Conservation (phyloP, 306 rosid species). For the Malus fusca region DNA sequence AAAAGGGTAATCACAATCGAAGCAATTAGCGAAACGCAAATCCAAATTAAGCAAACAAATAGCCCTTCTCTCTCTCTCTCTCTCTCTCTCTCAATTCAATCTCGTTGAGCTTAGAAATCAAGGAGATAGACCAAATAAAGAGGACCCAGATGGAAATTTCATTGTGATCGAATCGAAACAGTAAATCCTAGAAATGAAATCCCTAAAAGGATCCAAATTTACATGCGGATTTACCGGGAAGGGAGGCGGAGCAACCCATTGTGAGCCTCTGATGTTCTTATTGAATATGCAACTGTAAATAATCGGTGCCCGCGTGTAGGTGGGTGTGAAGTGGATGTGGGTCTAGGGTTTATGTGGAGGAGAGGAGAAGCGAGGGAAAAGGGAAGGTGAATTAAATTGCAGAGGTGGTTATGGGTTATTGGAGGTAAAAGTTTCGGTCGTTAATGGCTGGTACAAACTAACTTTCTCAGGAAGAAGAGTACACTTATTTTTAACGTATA, state of each 20-base stretch:
- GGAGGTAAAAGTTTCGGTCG: constrained; percentile 7
- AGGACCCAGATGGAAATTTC: background rate
- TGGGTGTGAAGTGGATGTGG: background rate
- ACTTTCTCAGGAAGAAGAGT: background rate
- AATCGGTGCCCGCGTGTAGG: background rate
- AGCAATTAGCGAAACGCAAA: background rate
- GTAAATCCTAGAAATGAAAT: background rate
- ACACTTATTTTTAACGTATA: background rate
- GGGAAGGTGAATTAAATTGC: background rate
- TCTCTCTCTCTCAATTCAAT: background rate
- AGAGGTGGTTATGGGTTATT: background rate
- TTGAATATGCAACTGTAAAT: background rate
- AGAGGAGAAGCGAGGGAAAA: background rate
- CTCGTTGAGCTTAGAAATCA: constrained; percentile 14
- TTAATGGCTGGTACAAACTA: constrained; percentile 6
- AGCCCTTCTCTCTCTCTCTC: background rate
- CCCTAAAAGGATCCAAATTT: background rate
- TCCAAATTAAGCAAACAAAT: background rate
- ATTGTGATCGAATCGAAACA: background rate
- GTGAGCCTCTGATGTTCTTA: background rate
- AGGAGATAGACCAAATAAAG: background rate
- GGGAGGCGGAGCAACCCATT: constrained; percentile 84
- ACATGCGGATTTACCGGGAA: constrained; percentile 40
- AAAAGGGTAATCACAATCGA: constrained; percentile 2
- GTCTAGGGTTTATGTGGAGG: background rate